Conservation (phyloP, 2,329 filamentous ascomycete genomes). For the Venturia oleaginea region DNA sequence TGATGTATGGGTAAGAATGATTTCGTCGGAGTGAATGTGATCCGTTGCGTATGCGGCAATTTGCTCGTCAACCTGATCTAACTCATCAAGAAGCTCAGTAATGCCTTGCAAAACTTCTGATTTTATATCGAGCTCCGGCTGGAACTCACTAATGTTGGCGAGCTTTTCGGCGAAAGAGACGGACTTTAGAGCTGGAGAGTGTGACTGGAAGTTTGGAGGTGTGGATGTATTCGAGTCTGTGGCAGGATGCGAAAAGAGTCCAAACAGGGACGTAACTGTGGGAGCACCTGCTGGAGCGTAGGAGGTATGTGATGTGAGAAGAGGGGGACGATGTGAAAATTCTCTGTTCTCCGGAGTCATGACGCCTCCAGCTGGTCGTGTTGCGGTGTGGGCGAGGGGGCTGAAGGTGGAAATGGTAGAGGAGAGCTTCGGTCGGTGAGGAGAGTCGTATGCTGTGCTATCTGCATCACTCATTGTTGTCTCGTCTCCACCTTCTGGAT, state of each 20-base stretch:
- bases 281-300: constrained; percentile 45
- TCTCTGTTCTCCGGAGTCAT: constrained; percentile 4
- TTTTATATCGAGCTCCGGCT: constrained; percentile 1
- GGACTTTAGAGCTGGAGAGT: constrained; percentile 8
- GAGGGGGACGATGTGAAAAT: constrained; percentile 44
- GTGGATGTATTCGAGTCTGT: constrained; percentile 8
- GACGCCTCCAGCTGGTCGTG: neutral
- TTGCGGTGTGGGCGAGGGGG: constrained; percentile 31
- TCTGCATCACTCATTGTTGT: constrained; percentile 46
- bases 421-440: constrained; percentile 27
- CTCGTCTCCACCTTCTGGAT: constrained; percentile 60
- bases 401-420: constrained; percentile 39
- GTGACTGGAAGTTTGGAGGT: constrained; percentile 5
- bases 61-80: constrained; percentile 85
- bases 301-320: constrained; percentile 54
- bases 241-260: constrained; percentile 61
- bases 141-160: neutral
- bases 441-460: constrained; percentile 22
- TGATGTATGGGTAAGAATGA: constrained; percentile 81
- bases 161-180: constrained; percentile 12
- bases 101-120: constrained; percentile 84
- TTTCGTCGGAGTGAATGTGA: constrained; percentile 87
- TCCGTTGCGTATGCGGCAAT: constrained; percentile 82
- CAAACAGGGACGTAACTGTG: constrained; percentile 69
- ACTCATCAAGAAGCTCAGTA: constrained; percentile 90